Evolutionary conservation across 352 stramenopile species (phyloP), one percentile per base, ranked within the genome.

Genomic region (Sclerospora graminicola): DNA sequence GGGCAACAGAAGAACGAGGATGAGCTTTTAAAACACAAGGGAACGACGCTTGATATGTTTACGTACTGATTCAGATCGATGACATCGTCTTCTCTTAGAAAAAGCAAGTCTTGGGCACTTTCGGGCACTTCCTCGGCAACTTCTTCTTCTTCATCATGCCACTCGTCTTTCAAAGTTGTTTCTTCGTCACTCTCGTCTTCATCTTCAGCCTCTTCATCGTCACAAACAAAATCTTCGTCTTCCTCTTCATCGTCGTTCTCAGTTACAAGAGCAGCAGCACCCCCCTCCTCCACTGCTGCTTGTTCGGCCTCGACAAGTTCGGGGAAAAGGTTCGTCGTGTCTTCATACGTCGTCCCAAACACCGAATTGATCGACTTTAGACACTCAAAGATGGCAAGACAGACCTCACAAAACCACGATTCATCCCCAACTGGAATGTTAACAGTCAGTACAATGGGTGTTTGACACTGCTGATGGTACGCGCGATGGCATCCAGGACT

Each of bases 321-420:
- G 2, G 72, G 68, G 32, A 82, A 82, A 8, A 78, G 51, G 30
- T 67, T 54, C n/a, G 58, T 40, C 1, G 84, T 41, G 14, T 41
- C 70, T 48, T 89, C 77, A 48, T 77, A 86, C 31, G 63, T 80
- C 9, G 76, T 78, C 1, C 61, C 69, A 41, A 87, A 90, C 26
- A 80, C 69, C 21, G 72, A 80, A 45, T 93, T 93, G 45, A 89
- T 81, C 16, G 60, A 58, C 47, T 85, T 87, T 23, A 93, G 63
- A 15, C 66, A 81, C 45, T 90, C 76, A 45, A 89, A 93, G 9
- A 84, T 34, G 5, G 78, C 60, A 18, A 82, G 52, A 57, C 81
- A 93, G 9, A 84, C 66, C 32, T 82, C 54, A 51, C 81, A 93
- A 60, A 84, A 93, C 81, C 81, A 93, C 51, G 65, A 61, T 19